Base-by-base conservation (phyloP, 192 early-diverging fungal species). In the Gaertneriomyces sp. region DNA sequence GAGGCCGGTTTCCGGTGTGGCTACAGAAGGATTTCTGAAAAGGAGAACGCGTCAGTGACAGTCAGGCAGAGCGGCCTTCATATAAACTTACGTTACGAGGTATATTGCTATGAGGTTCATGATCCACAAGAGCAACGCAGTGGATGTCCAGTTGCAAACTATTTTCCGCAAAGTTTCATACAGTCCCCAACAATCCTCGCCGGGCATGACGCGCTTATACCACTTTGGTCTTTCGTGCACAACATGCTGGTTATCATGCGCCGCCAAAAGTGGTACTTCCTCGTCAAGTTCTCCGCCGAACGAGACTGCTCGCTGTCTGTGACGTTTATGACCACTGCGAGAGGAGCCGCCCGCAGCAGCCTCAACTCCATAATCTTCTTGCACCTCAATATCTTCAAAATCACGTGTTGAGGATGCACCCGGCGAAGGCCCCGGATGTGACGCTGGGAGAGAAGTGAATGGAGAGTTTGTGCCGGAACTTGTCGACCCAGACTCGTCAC, bases 141-240 rank as follows among this genome's bases (percentile, higher is more conserved):
- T 12, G 41, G 66, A 66, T 12, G 39, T 43, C 67, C 67, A 69
- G 20, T 17, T 61, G 5, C 20, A n/a, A 61, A 69, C n/a, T 12
- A 69, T 41, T 11, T 44, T 16, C 8, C 53, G n/a, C n/a, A 61
- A 9, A 20, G 17, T 46, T 14, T 19, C 58, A 16, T 33, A 17
- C 16, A 60, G 14, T 4, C 59, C 59, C 14, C 59, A 60, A 60
- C 59, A 60, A 51, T 20, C n/a, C n/a, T 20, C 20, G n/a, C 49
- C 49, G 3, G 49, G 20, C n/a, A n/a, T 20, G 49, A 5, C n/a
- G n/a, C 49, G 49, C 49, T n/a, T 6, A 51, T n/a, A 46, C 12
- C 60, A 53, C 62, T 25, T 14, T 51, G 19, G 14, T 8, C 17
- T 16, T 14, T 57, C 55, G 16, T 10, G 16, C 14, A n/a, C 51